Evolutionary conservation across 2,329 filamentous ascomycete genomes (phyloP), one percentile per base, ranked within the genome.

Genomic region (Trichoderma aggressivum): DNA sequence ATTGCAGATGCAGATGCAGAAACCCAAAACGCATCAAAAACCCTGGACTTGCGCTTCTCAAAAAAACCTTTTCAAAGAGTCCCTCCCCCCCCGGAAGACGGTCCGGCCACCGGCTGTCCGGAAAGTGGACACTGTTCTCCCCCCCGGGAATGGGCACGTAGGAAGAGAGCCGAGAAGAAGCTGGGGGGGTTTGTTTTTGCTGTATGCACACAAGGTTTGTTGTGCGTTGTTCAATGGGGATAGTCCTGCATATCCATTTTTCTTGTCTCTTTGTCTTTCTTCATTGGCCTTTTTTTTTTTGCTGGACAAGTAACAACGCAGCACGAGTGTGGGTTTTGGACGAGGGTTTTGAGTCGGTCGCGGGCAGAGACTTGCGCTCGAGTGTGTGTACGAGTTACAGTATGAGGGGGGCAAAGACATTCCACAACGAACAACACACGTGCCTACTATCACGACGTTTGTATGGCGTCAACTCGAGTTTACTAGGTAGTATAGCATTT

Each of bases 51-150:
- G 43, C 43, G 21, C 43, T 10, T 50, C 18, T 5, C 26, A 28
- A 14, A 53, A 21, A 50, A 50, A 47, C 43, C 47, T 14, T 53
- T 53, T 50, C 43, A 50, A 21, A 50, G 36, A 18, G 16, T n/a
- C 26, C 26, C 26, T 28, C 26, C 18, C 39, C 47, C n/a, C 39
- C 39, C 28, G 39, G 39, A 50, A 53, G 10, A 26, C 50, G 21
- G 59, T n/a, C 47, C 63, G 50, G 47, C 24, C 63, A 56, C 30
- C 64, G 64, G 64, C 64, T 59, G 34, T 55, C 64, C 64, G 64
- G 64, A 24, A 67, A 67, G 64, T 67, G 64, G 64, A 26, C 55
- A 59, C 64, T 21, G 55, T 30, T 36, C 34, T 8, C 21, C 47
- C n/a, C 47, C n/a, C 47, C n/a, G 47, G 47, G 47, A 21, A 53